phyloP scores from a whole-genome alignment of 495 filamentous ascomycete species.

The Podospora australis region DNA sequence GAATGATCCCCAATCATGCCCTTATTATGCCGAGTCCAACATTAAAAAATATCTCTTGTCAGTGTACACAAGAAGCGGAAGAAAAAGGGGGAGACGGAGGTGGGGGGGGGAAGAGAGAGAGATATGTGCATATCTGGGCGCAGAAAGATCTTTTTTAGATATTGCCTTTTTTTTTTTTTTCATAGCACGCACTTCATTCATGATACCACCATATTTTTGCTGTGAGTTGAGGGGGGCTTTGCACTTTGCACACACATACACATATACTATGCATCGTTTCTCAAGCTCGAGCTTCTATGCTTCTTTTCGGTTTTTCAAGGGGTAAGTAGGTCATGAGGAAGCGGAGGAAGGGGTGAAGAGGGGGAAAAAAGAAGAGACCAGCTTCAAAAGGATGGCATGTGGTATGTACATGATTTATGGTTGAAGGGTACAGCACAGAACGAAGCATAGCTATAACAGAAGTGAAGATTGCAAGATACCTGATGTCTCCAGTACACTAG shows the following conservation, averaged over 20 bases:
- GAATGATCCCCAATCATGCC: background rate
- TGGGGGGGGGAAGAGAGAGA: background rate
- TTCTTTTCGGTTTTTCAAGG: background rate
- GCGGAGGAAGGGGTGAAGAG: background rate
- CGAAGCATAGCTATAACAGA: too few relatives aligned
- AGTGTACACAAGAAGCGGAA: background rate
- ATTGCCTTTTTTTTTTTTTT: background rate
- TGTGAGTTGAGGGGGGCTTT: background rate
- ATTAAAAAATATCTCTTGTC: slow-evolving; percentile 7
- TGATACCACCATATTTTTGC: slow-evolving; percentile 4
- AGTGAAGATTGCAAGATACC: too few relatives aligned
- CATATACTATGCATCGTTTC: too few relatives aligned
- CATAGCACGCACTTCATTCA: slow-evolving; percentile 3
- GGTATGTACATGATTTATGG: background rate
- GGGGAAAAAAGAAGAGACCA: background rate
- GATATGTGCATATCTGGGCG: too few relatives aligned
- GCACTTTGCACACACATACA: background rate
- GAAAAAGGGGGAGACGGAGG: background rate
- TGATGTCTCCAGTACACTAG: too few relatives aligned
- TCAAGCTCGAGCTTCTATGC: too few relatives aligned
- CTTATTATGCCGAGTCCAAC: slow-evolving; percentile 1
- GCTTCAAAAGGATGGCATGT: too few relatives aligned
- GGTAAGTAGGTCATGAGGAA: background rate
- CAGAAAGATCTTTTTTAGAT: slow-evolving; percentile 9
- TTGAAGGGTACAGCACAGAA: too few relatives aligned